These are phyloP conservation scores for Nannizziopsis arthrosporioides DNA, from an alignment of 2,329 filamentous ascomycete genomes.

Conservation along the genomic window DNA sequence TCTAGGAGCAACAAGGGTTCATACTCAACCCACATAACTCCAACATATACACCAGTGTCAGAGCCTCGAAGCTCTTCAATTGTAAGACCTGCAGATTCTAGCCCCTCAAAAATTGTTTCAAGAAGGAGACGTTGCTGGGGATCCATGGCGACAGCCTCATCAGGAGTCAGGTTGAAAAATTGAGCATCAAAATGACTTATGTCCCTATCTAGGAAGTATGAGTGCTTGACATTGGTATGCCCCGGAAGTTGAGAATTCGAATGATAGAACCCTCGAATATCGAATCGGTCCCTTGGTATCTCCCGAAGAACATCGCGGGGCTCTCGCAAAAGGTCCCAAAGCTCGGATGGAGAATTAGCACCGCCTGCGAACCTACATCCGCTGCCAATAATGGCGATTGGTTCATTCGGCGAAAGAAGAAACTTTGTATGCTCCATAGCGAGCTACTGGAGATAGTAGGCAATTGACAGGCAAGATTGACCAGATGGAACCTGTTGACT, in stretches of 20 bases:
- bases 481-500: too few species aligned
- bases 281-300: slow-evolving; percentile 24
- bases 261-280: slow-evolving; percentile 18
- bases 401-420: not conserved
- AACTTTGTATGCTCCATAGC: too few species aligned
- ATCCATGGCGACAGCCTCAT: slow-evolving; percentile 2
- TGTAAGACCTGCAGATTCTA: slow-evolving; percentile 2
- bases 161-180: slow-evolving; percentile 3
- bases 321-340: slow-evolving; percentile 25
- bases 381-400: slow-evolving; percentile 24
- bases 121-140: slow-evolving; percentile 4
- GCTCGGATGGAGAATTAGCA: slow-evolving; percentile 21
- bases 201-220: slow-evolving; percentile 5
- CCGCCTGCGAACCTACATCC: slow-evolving; percentile 29
- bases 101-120: slow-evolving; percentile 4
- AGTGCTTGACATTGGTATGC: slow-evolving; percentile 12
- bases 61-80: slow-evolving; percentile 5
- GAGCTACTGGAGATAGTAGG: too few species aligned
- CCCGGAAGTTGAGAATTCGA: slow-evolving; percentile 30
- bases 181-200: slow-evolving; percentile 1
- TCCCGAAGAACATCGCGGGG: slow-evolving; percentile 21
- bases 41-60: slow-evolving; percentile 14
- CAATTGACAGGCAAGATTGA: too few species aligned
- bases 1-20: slow-evolving; percentile 4
- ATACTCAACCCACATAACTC: slow-evolving; percentile 17